A percentile compares a stretch with the other conserved stretches of the same genome.
Evolutionary conservation across 257 asterid genomes (phyloP).

Genomic region (Scutellaria minor): DNA sequence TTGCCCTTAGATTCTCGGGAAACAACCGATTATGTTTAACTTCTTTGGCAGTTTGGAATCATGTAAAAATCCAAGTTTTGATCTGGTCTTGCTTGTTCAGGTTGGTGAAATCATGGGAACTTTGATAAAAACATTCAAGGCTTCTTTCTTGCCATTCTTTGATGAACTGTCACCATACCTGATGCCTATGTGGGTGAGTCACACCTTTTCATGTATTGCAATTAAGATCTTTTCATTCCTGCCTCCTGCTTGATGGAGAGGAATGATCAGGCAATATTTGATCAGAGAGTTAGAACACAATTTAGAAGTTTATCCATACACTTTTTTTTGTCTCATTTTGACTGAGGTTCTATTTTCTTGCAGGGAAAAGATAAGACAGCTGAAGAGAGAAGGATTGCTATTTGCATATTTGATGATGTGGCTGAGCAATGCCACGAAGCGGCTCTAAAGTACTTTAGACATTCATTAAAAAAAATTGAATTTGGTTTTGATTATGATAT

Average conservation of each 20-base stretch:
- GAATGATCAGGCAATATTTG: neutral
- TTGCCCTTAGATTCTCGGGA: constrained; percentile 12
- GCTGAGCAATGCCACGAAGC: constrained; percentile 96
- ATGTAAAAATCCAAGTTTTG: neutral
- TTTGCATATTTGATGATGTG: constrained; percentile 97
- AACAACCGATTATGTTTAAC: constrained; percentile 1
- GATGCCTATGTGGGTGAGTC: constrained; percentile 99
- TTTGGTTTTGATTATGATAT: constrained; percentile 25
- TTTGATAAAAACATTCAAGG: constrained; percentile 84
- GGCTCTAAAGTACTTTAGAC: constrained; percentile 67
- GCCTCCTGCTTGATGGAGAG: constrained; percentile 10
- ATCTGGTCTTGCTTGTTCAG: constrained; percentile 41
- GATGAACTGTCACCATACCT: constrained; percentile 83
- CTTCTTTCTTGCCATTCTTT: constrained; percentile 93
- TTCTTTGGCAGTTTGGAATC: constrained; percentile 22
- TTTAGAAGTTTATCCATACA: neutral
- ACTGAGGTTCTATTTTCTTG: constrained; percentile 30
- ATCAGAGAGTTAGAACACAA: neutral
- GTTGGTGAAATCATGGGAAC: constrained; percentile 96
- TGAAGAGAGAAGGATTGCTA: constrained; percentile 97
- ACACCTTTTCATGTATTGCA: neutral
- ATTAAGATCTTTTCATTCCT: neutral
- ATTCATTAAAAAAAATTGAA: constrained; percentile 2
- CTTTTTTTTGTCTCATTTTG: neutral
- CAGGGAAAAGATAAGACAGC: constrained; percentile 97